Percentiles rank a stretch among this genome's conserved stretches.
These are phyloP conservation scores for Blumeriella jaapii DNA, from an alignment of 2,329 filamentous ascomycete genomes.

Conservation along the genomic window DNA sequence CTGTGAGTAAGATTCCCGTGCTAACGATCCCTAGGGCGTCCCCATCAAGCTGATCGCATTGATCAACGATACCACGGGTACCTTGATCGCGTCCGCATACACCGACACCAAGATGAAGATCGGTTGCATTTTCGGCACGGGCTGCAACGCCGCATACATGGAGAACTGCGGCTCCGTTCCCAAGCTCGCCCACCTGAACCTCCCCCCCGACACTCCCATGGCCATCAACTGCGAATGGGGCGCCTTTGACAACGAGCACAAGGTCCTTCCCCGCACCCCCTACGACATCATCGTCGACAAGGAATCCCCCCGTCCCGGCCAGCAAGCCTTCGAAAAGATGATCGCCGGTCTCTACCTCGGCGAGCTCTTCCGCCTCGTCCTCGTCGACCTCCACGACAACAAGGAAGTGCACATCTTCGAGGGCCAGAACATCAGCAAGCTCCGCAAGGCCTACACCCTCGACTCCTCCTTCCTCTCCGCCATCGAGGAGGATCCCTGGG, in stretches of 20 bases:
- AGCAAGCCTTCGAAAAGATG: slow-evolving; percentile 98
- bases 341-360: slow-evolving; percentile 89
- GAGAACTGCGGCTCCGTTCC: slow-evolving; percentile 83
- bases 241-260: slow-evolving; percentile 89
- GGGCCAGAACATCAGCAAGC: slow-evolving; percentile 65
- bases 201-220: slow-evolving; percentile 74
- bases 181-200: slow-evolving; percentile 84
- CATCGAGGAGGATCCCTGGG: slow-evolving; percentile 91
- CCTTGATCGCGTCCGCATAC: slow-evolving; percentile 90
- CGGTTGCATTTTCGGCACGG: slow-evolving; percentile 96
- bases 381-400: slow-evolving; percentile 77
- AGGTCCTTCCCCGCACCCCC: slow-evolving; percentile 71
- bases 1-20: neutral
- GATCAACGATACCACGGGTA: slow-evolving; percentile 97
- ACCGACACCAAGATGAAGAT: slow-evolving; percentile 91
- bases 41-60: slow-evolving; percentile 87
- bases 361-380: slow-evolving; percentile 81
- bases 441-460: slow-evolving; percentile 79
- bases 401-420: slow-evolving; percentile 67
- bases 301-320: slow-evolving; percentile 81
- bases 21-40: slow-evolving; percentile 47
- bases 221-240: slow-evolving; percentile 98
- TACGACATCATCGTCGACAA: slow-evolving; percentile 85
- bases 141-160: slow-evolving; percentile 98
- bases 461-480: slow-evolving; percentile 88